These are phyloP conservation scores for Obba rivulosa DNA, from an alignment of 768 basidiomycete genomes.

Conservation along the genomic window DNA sequence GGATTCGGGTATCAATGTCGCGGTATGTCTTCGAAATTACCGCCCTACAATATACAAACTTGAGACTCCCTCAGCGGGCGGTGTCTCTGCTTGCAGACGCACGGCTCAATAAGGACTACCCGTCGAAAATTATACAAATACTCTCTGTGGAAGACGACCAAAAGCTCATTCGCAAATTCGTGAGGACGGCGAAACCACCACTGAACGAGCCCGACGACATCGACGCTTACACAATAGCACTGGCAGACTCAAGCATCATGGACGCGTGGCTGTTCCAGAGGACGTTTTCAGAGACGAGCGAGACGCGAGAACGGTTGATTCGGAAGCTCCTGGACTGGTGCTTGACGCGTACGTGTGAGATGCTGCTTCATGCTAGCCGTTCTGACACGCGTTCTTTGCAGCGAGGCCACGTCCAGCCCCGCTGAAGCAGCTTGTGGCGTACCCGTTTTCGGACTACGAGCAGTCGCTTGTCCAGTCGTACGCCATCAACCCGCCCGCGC, in stretches of 20 bases:
- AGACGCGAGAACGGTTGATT: constrained; percentile 49
- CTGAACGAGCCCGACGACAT: constrained; percentile 67
- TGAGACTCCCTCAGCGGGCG: constrained; percentile 44
- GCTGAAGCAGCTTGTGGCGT: constrained; percentile 55
- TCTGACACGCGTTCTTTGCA: constrained; percentile 20
- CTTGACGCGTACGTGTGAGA: constrained; percentile 52
- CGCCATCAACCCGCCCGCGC: constrained; percentile 50
- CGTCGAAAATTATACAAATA: constrained; percentile 72
- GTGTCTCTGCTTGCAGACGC: constrained; percentile 69
- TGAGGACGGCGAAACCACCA: constrained; percentile 70
- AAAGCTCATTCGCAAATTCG: constrained; percentile 62
- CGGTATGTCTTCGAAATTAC: constrained; percentile 41
- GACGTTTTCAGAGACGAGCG: constrained; percentile 56
- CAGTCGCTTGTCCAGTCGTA: constrained; percentile 50
- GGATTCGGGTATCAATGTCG: constrained; percentile 61
- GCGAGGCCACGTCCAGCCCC: constrained; percentile 55
- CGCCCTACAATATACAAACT: neutral
- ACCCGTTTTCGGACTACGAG: constrained; percentile 65
- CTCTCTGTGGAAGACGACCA: constrained; percentile 44
- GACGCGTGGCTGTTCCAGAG: constrained; percentile 77
- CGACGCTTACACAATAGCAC: constrained; percentile 61
- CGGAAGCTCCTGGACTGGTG: constrained; percentile 62
- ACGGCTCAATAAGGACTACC: constrained; percentile 69
- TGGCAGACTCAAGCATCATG: constrained; percentile 57
- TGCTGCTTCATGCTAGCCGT: neutral